These are phyloP conservation scores for Danielia reshetovae DNA, from an alignment of 805 yeast species.

Conservation along the genomic window DNA sequence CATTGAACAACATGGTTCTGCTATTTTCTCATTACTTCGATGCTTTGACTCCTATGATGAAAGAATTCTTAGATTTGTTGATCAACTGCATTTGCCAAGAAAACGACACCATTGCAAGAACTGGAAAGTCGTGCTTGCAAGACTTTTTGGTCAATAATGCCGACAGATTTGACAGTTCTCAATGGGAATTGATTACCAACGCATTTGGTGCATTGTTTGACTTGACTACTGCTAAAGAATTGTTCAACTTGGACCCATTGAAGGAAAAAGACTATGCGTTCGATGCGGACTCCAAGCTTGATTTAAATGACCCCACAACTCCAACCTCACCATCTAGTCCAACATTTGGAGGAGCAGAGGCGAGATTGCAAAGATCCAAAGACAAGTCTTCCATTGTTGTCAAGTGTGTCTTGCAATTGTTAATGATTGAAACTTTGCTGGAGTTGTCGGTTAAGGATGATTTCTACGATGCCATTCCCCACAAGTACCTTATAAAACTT, in stretches of 20 bases:
- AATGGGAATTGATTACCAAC: constrained; percentile 71
- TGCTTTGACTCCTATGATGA: constrained; percentile 66
- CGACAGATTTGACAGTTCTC: constrained; percentile 52
- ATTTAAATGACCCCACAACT: constrained; percentile 10
- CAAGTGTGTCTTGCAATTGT: constrained; percentile 84
- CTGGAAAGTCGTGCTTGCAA: constrained; percentile 86
- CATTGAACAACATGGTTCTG: constrained; percentile 81
- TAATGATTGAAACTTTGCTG: constrained; percentile 81
- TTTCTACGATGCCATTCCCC: constrained; percentile 69
- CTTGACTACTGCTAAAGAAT: constrained; percentile 80
- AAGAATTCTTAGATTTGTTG: constrained; percentile 72
- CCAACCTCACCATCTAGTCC: constrained; percentile 2
- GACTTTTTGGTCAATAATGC: constrained; percentile 76
- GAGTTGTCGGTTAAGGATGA: constrained; percentile 70
- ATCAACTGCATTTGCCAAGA: constrained; percentile 93
- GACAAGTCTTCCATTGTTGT: constrained; percentile 76
- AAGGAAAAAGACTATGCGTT: constrained; percentile 13
- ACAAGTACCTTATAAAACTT: constrained; percentile 54
- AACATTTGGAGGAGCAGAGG: constrained; percentile 26
- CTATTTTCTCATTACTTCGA: constrained; percentile 81
- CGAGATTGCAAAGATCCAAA: constrained; percentile 41
- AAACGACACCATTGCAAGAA: constrained; percentile 92
- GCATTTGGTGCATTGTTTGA: constrained; percentile 70
- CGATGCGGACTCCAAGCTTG: constrained; percentile 20
- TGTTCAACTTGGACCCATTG: constrained; percentile 61